A percentile compares a stretch with the other conserved stretches of the same genome.
phyloP scores from a whole-genome alignment of 306 rosid species.

The Castanea sativa region DNA sequence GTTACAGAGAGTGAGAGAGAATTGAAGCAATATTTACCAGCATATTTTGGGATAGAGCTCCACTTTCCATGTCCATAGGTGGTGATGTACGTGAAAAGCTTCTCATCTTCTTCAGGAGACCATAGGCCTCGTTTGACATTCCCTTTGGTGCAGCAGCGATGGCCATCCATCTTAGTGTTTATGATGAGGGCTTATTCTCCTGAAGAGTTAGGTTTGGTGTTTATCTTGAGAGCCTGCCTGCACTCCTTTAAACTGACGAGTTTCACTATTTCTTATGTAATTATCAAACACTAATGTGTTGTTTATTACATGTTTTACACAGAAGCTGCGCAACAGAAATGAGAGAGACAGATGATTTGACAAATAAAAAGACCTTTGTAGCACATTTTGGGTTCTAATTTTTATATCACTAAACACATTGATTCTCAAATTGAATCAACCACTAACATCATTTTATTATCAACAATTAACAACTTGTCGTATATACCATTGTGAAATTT shows the following conservation, averaged over 20 bases:
- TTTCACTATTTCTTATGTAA: conserved; percentile 1
- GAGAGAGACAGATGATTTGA: not conserved
- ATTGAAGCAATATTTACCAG: conserved; percentile 17
- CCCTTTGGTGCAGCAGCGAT: conserved; percentile 48
- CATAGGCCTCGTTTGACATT: conserved; percentile 56
- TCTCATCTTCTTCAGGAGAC: conserved; percentile 66
- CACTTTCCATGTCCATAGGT: conserved; percentile 51
- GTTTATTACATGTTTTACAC: not conserved
- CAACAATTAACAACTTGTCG: no score
- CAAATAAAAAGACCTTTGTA: no score
- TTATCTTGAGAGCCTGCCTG: not conserved
- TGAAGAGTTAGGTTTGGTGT: not conserved
- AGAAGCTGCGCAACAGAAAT: not conserved
- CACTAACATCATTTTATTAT: no score
- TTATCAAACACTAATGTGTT: not conserved
- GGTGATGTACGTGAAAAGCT: conserved; percentile 42
- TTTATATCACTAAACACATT: no score
- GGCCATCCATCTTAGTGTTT: conserved; percentile 16
- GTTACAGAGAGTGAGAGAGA: not conserved
- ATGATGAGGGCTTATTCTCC: not conserved
- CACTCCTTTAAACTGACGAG: conserved; percentile 8
- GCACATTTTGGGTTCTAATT: no score
- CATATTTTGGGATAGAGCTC: conserved; percentile 58
- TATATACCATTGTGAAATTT: no score
- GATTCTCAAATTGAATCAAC: no score